Conservation (phyloP, 2,329 filamentous ascomycete species). For the Stachybotrys echinatus region DNA sequence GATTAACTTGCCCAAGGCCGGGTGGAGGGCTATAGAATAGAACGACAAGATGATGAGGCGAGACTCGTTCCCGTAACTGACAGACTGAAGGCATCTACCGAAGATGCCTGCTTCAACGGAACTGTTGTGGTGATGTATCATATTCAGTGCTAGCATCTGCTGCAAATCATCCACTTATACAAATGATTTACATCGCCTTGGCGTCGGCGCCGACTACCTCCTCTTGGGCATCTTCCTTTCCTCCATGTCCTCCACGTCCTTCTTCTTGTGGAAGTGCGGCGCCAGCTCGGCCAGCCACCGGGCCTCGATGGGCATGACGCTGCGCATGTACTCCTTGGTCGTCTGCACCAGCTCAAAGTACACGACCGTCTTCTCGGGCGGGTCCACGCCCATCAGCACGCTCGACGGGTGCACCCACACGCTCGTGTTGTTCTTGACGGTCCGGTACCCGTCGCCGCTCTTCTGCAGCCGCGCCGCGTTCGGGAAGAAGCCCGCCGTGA, state of each 20-base stretch:
- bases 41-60: not conserved
- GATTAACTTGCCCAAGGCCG: slow-evolving; percentile 24
- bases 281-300: slow-evolving; percentile 86
- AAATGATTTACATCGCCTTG: not conserved
- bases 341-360: slow-evolving; percentile 82
- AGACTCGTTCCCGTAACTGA: not conserved
- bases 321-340: slow-evolving; percentile 89
- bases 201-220: not conserved
- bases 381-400: slow-evolving; percentile 72
- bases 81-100: too few species aligned
- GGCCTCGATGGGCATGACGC: slow-evolving; percentile 76
- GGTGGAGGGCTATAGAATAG: slow-evolving; percentile 18
- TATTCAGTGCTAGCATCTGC: too few species aligned
- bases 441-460: slow-evolving; percentile 82
- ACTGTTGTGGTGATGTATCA: too few species aligned
- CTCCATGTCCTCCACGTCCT: slow-evolving; percentile 78
- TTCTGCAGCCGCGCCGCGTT: slow-evolving; percentile 82
- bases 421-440: slow-evolving; percentile 82
- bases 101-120: too few species aligned
- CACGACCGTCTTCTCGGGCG: slow-evolving; percentile 73
- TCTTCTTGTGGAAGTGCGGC: slow-evolving; percentile 91
- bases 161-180: too few species aligned
- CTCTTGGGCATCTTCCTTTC: slow-evolving; percentile 57
- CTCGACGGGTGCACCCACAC: slow-evolving; percentile 90
- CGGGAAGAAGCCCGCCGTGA: slow-evolving; percentile 90